Base-by-base conservation (phyloP, 345 rosid genomes). In the Hibiscus trionum region DNA sequence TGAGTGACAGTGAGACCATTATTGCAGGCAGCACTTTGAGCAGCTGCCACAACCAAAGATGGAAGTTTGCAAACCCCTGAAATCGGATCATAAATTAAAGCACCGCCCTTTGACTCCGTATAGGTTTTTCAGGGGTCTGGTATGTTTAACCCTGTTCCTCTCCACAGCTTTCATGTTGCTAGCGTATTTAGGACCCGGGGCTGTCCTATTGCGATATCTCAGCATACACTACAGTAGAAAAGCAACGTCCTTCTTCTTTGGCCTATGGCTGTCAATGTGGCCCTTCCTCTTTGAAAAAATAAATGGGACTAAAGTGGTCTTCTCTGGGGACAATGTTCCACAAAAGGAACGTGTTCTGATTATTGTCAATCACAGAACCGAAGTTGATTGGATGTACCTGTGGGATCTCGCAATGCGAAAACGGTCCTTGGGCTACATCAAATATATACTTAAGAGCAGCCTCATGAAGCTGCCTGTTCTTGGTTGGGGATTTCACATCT, bases 361-460 rank as follows among this genome's bases (percentile, higher is more conserved):
- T 9, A 81, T 91, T 68, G 81, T 93, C 26, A 91, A 91, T 76
- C 93, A 91, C 80, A 87, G 93, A 85, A 91, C 97, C n/a, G 97
- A 89, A 79, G 93, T 89, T 8, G 96, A 89, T 82, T 91, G 97
- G 96, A 91, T 91, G 97, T 91, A 89, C 81, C 33, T 91, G 72
- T 91, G 97, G 97, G 77, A 89, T 72, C 86, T 91, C 39, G 97
- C 96, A 5, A 70, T 89, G 86, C 78, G 96, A 35, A 91, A 89
- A 72, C 90, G 89, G 1, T 82, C 89, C 76, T 85, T 91, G 37
- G 96, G 96, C 21, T 82, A 77, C 73, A 86, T 91, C 68, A 91
- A 91, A 64, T 91, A 91, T 69, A 80, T 91, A 16, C 90, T 91
- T 50, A 91, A 91, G 86, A 85, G 96, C 84, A 88, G 91, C 79